Base-by-base conservation (phyloP, 2,329 filamentous ascomycete genomes). In the Nigrospora oryzae region DNA sequence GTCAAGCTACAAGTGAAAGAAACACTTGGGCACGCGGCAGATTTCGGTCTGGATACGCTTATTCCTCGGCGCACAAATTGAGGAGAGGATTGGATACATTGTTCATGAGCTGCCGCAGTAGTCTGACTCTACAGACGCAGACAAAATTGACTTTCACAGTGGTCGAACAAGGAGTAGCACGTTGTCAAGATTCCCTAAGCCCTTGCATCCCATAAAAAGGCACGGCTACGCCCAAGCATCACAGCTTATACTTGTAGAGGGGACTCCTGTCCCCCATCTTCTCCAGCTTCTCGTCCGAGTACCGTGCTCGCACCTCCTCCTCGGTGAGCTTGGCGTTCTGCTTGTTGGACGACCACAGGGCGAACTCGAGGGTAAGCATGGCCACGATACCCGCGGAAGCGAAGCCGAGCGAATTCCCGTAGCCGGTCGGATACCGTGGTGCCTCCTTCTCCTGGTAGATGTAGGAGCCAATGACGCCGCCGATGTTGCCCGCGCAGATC, bases 401-500 rank as follows among this genome's bases (percentile, higher is more conserved):
- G 39, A 64, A 59, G 2, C 51, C 58, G 38, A 65, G 46, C 0
- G 57, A 62, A 14, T 50, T 54, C 0, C 62, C 61, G 46, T 57
- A 65, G 0, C 63, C 63, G 11, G 59, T 62, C 0, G 54, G 56
- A 48, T 66, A 65, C 34, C 45, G 52, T 3, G 62, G 63, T 11
- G 49, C 53, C 43, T 65, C 61, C 0, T 47, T 47, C 15, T 56
- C 56, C 5, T 49, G 43, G 45, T 62, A 66, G 23, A 65, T 64
- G 31, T 56, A 63, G 10, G 56, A 59, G 1, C 62, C 62, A 15
- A 63, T 53, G 7, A 68, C 53, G 5, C 65, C 63, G 17, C 63
- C 63, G 23, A 56, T 56, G 45, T 67, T 65, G 4, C 67, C 68
- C 19, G 63, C 51, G n/a, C 62, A 65, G 13, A 71, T 63, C 0